Evolutionary conservation across 257 asterid genomes (phyloP), one percentile per base, ranked within the genome.

Genomic region (Henckelia pumila): DNA sequence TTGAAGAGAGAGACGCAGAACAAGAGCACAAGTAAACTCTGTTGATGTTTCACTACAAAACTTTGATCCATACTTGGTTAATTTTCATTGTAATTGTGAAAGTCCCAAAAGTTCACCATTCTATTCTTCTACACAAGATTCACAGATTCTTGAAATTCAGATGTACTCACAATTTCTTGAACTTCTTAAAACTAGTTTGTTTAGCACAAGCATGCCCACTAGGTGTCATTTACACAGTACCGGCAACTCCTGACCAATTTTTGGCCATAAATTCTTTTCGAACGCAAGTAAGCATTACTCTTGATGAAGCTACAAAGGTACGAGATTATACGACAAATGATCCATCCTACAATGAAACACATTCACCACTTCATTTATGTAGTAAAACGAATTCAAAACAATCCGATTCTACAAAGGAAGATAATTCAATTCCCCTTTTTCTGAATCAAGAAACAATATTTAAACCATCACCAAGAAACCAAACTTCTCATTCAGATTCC

Each of bases 401-500:
- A 75, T 72, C 70, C 30, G 78, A 62, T 70, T 77, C 77, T 73
- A 75, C 80, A 75, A 60, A 61, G 65, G 68, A 55, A 71, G 35
- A 37, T 35, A 11, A 29, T 73, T 25, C n/a, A n/a, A n/a, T n/a
- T 64, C 37, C 20, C 76, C 37, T 64, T 65, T n/a, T n/a, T n/a
- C n/a, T 64, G 64, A 69, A 76, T 63, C 26, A 68, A 78, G 64
- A 64, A 65, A 79, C 75, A 63, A 70, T 40, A 75, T 8, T 20
- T 28, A 26, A 68, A 35, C 63, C 67, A 76, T 14, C 24, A n/a
- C 24, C 66, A 74, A 69, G 29, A 9, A 68, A 28, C 68, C 61
- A 47, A 53, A 40, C 64, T 14, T 4, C 53, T 87, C 82, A 83
- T 72, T 86, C 95, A n/a, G n/a, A n/a, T 64, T 89, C 96, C 81